Evolutionary conservation across 2,329 filamentous ascomycete species (phyloP).

Genomic region (Stachybotrys chartarum): DNA sequence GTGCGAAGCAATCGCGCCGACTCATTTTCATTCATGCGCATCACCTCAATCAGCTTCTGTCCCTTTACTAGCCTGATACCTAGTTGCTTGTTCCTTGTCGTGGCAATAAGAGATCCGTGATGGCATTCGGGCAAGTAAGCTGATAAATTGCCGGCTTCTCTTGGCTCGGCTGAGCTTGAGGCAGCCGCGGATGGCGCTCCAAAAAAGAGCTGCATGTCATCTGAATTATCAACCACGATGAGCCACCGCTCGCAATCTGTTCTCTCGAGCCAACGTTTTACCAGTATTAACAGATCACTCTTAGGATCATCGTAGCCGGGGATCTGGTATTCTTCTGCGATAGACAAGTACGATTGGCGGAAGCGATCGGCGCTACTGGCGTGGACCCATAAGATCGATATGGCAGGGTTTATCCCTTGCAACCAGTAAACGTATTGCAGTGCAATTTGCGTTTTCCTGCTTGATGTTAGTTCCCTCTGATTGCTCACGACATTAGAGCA

Average conservation of each 20-base stretch:
- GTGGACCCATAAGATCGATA: slow-evolving; percentile 1
- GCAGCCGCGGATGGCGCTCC: slow-evolving; percentile 1
- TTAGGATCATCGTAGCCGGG: slow-evolving; percentile 22
- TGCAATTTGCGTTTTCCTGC: slow-evolving; percentile 10
- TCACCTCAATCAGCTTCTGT: background rate
- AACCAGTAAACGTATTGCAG: background rate
- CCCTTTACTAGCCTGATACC: background rate
- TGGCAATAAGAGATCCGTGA: background rate
- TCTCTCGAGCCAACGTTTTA: slow-evolving; percentile 23
- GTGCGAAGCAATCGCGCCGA: slow-evolving; percentile 14
- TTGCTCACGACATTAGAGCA: background rate
- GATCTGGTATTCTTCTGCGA: slow-evolving; percentile 20
- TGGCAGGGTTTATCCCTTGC: background rate
- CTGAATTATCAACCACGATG: slow-evolving; percentile 37
- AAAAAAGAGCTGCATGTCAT: slow-evolving; percentile 26
- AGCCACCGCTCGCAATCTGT: slow-evolving; percentile 26
- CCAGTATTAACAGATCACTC: slow-evolving; percentile 24
- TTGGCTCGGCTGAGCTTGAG: background rate
- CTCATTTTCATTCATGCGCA: slow-evolving; percentile 13
- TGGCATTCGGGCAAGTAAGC: background rate
- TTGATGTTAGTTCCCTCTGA: background rate
- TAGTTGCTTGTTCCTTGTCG: slow-evolving; percentile 1
- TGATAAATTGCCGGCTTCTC: background rate
- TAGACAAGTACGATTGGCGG: slow-evolving; percentile 5
- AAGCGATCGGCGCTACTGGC: background rate